phyloP scores from a whole-genome alignment of 495 filamentous ascomycete species.

The Amniculicola lignicola region DNA sequence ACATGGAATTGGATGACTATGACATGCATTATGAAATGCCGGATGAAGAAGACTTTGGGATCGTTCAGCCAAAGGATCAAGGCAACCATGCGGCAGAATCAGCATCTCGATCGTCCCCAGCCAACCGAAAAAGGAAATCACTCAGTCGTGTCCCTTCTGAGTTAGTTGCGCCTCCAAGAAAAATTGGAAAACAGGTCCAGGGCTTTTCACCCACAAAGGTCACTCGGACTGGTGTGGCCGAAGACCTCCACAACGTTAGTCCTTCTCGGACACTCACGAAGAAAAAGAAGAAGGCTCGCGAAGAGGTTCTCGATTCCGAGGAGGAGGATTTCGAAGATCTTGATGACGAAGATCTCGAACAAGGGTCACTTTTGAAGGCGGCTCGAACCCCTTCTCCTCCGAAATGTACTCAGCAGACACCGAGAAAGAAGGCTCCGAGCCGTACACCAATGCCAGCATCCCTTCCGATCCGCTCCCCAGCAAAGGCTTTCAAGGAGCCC shows the following conservation, averaged over 20 bases:
- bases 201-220: constrained; percentile 8
- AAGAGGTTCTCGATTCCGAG: constrained; percentile 24
- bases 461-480: constrained; percentile 16
- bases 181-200: constrained; percentile 7
- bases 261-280: not conserved
- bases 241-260: not conserved
- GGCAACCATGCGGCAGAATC: constrained; percentile 11
- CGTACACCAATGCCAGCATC: no score
- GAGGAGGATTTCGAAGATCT: constrained; percentile 20
- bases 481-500: not conserved
- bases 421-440: no score
- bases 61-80: constrained; percentile 10
- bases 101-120: not conserved
- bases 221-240: not conserved
- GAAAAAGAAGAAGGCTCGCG: not conserved
- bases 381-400: not conserved
- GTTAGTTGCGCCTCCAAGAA: constrained; percentile 11
- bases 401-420: no score
- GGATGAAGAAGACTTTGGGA: constrained; percentile 4
- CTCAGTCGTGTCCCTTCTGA: constrained; percentile 28
- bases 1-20: not conserved
- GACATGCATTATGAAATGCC: not conserved
- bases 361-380: not conserved
- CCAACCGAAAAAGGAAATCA: constrained; percentile 25
- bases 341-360: constrained; percentile 14